Evolutionary conservation across 306 rosid species (phyloP), one percentile per base, ranked within the genome.

Genomic region (Pterocarpus macrocarpus): DNA sequence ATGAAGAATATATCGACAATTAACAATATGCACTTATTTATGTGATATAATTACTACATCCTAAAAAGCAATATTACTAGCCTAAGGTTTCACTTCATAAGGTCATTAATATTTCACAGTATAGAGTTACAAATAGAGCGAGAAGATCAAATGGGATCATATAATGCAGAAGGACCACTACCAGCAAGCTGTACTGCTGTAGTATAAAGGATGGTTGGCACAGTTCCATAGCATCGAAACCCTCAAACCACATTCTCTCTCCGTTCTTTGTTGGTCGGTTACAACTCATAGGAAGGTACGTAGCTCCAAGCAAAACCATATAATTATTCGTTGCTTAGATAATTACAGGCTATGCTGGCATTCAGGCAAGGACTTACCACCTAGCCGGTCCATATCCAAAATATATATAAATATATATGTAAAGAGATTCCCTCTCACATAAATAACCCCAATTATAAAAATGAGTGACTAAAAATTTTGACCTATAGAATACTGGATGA

Each of bases 251-350:
- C 53, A 17, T 64, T 70, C 78, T 75, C 85, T 75, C 84, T 69
- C 85, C 77, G 5, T 74, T 84, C 71, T 70, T 65, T 70, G 41
- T 66, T 82, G 77, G 77, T 73, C 89, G 69, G 77, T 76, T 76
- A 87, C 88, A 82, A 85, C 85, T 85, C 87, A 79, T 66, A 57
- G 39, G 8, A 39, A 82, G 67, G 77, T 83, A 64, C 83, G 49
- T 77, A 66, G 55, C 64, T 69, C 85, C 83, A 81, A 58, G 8
- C 17, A 9, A 76, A 32, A 32, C 7, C 39, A 69, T 64, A 80
- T 85, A 22, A 61, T 4, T 32, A 63, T 82, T 79, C 80, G 66
- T 70, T 73, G 78, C 28, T 77, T 4, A 45, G 70, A 47, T 50
- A 28, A 47, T 71, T 77, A 38, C 61, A 53, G 10, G 30, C 81